Percentiles rank a stretch among this genome's conserved stretches.
Evolutionary conservation across 768 basidiomycete species (phyloP).

Genomic region (Leccinum imitatum): DNA sequence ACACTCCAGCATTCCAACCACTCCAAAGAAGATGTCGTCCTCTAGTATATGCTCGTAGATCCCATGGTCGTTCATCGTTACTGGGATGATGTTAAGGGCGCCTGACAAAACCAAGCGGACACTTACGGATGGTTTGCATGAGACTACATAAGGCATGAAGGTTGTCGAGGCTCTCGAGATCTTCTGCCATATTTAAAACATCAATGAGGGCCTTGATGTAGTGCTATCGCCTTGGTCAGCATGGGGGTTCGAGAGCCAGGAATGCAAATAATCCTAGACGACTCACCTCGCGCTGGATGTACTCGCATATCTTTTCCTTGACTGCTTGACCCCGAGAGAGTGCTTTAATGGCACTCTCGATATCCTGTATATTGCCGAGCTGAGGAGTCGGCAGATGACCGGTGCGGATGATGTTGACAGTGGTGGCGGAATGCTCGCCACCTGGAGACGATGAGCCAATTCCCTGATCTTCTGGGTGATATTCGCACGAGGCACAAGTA

Average conservation of each 20-base stretch:
- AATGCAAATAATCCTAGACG: background rate
- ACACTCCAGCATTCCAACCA: conserved; percentile 98
- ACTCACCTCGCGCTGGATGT: conserved; percentile 80
- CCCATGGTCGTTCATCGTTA: conserved; percentile 91
- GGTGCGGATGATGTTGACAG: conserved; percentile 63
- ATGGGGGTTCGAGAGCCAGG: background rate
- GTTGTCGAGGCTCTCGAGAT: conserved; percentile 87
- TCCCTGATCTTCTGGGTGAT: conserved; percentile 43
- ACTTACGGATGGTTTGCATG: conserved; percentile 92
- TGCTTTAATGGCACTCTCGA: conserved; percentile 75
- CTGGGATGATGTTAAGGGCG: conserved; percentile 39
- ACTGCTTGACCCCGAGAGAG: conserved; percentile 69
- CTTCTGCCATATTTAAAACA: conserved; percentile 86
- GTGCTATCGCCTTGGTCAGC: conserved; percentile 47
- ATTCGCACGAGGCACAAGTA: conserved; percentile 15
- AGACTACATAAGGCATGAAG: conserved; percentile 88
- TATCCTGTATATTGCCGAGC: conserved; percentile 73
- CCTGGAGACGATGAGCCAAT: conserved; percentile 64
- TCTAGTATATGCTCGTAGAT: conserved; percentile 95
- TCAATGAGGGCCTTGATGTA: conserved; percentile 86
- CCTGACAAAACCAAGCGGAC: background rate
- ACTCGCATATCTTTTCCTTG: conserved; percentile 87
- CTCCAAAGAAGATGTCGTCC: conserved; percentile 89
- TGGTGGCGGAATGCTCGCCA: conserved; percentile 57
- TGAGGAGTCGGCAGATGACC: conserved; percentile 76